phyloP scores from a whole-genome alignment of 225 moss, liverwort and hornwort species.

The Sphagnum contortum region DNA sequence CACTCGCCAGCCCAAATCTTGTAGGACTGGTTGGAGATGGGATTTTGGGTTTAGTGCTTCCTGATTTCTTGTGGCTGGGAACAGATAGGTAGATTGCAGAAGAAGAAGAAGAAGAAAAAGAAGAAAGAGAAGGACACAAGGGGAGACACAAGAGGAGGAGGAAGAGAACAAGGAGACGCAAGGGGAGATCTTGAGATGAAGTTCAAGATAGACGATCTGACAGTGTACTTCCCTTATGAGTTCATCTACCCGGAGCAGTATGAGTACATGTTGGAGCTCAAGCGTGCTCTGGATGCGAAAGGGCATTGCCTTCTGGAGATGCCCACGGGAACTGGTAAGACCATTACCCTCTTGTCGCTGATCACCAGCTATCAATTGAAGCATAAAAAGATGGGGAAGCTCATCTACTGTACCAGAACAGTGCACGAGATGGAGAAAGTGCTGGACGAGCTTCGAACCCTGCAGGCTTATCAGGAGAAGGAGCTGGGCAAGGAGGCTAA shows the following conservation, averaged over 20 bases:
- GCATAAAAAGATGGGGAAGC: constrained; percentile 60
- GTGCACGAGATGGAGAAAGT: constrained; percentile 99
- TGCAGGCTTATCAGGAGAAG: constrained; percentile 92
- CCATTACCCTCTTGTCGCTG: constrained; percentile 86
- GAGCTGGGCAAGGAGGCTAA: constrained; percentile 60
- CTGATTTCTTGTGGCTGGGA: too few species aligned
- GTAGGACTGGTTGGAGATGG: too few species aligned
- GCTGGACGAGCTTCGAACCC: constrained; percentile 83
- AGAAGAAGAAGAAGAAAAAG: too few species aligned
- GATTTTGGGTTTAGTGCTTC: too few species aligned
- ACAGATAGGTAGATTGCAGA: too few species aligned
- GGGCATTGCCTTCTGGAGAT: constrained; percentile 96
- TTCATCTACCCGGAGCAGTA: constrained; percentile 98
- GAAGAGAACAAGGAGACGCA: too few species aligned
- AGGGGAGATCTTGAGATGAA: constrained; percentile 41
- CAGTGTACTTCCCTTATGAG: constrained; percentile 95
- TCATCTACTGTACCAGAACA: constrained; percentile 95
- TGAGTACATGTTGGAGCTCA: constrained; percentile 96
- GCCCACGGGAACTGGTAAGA: constrained; percentile 98
- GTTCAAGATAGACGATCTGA: constrained; percentile 86
- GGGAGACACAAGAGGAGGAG: too few species aligned
- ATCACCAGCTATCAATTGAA: constrained; percentile 93
- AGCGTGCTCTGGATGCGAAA: constrained; percentile 82
- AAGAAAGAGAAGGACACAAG: too few species aligned
- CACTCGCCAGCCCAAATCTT: too few species aligned